These are phyloP conservation scores for Cyclocybe aegerita DNA, from an alignment of 768 basidiomycete species.

Conservation along the genomic window DNA sequence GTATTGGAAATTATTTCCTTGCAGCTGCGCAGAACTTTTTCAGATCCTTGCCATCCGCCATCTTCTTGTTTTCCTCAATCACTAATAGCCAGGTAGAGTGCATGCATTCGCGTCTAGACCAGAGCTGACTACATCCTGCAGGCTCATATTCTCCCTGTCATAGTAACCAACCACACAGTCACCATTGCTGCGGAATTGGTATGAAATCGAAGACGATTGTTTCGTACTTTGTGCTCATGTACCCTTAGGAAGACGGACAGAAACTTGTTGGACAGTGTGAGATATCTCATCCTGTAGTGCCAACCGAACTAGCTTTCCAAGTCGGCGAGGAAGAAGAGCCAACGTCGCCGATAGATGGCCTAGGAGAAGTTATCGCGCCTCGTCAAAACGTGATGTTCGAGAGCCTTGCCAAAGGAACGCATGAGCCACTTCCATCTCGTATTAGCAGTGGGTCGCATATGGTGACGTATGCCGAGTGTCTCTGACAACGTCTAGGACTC, in stretches of 20 bases:
- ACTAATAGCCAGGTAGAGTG: constrained; percentile 65
- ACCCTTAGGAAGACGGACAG: constrained; percentile 65
- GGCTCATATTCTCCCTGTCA: constrained; percentile 85
- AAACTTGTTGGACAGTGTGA: constrained; percentile 90
- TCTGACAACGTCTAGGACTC: constrained; percentile 45
- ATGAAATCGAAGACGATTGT: constrained; percentile 29
- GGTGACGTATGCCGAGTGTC: not conserved
- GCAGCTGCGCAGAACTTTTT: constrained; percentile 90
- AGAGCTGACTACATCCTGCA: constrained; percentile 13
- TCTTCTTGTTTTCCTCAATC: constrained; percentile 92
- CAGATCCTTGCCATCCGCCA: constrained; percentile 88
- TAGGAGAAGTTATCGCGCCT: constrained; percentile 46
- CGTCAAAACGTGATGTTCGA: constrained; percentile 69
- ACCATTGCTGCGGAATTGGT: constrained; percentile 88
- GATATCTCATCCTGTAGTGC: constrained; percentile 80
- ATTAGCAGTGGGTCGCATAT: constrained; percentile 54
- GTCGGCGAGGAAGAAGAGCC: constrained; percentile 32
- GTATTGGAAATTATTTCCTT: constrained; percentile 89
- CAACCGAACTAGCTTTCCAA: constrained; percentile 24
- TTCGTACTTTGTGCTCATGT: not conserved
- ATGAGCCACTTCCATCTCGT: constrained; percentile 56
- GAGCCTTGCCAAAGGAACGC: constrained; percentile 48
- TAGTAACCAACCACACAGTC: constrained; percentile 94
- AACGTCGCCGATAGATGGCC: constrained; percentile 51
- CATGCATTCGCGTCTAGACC: not conserved